Evolutionary conservation across 768 basidiomycete species (phyloP).

Genomic region (Naganishia randhawae): DNA sequence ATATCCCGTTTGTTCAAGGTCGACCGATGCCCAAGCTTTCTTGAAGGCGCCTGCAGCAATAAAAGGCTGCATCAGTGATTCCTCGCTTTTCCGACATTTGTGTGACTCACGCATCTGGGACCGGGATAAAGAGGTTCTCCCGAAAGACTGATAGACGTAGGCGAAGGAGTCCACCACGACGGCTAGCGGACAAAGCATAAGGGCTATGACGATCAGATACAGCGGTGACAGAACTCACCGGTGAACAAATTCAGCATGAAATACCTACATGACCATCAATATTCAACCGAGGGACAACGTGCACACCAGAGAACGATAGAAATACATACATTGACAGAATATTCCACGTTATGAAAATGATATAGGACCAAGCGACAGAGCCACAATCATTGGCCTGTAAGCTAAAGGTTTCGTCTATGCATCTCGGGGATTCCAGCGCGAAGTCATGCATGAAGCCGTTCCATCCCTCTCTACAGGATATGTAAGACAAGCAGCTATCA

Average conservation of each 20-base stretch:
- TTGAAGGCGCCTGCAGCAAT: constrained; percentile 63
- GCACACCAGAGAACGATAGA: too few relatives aligned
- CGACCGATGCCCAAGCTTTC: constrained; percentile 83
- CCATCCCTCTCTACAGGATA: constrained; percentile 78
- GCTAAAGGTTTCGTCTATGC: constrained; percentile 60
- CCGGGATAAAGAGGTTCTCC: constrained; percentile 71
- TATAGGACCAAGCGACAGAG: constrained; percentile 73
- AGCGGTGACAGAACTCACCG: constrained; percentile 54
- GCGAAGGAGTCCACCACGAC: constrained; percentile 94
- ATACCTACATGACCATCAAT: too few relatives aligned
- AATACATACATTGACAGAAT: constrained; percentile 79
- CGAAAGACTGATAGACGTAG: constrained; percentile 84
- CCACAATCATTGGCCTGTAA: constrained; percentile 76
- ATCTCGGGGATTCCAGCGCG: constrained; percentile 73
- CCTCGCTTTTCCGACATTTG: too few relatives aligned
- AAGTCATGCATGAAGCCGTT: constrained; percentile 97
- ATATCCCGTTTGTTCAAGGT: constrained; percentile 72
- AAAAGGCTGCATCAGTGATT: neutral
- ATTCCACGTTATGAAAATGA: constrained; percentile 91
- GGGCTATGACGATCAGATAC: constrained; percentile 17
- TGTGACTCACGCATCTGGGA: constrained; percentile 70
- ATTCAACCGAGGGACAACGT: too few relatives aligned
- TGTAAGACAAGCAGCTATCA: constrained; percentile 23
- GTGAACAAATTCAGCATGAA: constrained; percentile 96
- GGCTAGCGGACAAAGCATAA: constrained; percentile 50